phyloP scores from a whole-genome alignment of 345 rosid species.

The Brassica nigra region DNA sequence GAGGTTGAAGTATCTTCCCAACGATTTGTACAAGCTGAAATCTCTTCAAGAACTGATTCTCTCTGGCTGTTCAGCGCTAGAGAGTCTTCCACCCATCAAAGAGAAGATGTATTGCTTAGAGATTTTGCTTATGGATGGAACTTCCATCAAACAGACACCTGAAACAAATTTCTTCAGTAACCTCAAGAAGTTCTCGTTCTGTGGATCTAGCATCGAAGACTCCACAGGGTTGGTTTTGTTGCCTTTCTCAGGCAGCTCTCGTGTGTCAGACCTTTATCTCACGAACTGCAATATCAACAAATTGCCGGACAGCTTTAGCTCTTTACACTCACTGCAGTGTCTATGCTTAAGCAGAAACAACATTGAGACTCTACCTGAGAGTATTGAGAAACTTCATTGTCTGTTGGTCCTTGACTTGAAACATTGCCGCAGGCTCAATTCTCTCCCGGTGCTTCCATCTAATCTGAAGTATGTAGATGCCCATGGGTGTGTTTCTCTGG shows the following conservation, averaged over 20 bases:
- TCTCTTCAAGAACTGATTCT: constrained; percentile 37
- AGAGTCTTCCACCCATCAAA: constrained; percentile 32
- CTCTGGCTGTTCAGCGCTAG: constrained; percentile 27
- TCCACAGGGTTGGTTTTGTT: constrained; percentile 7
- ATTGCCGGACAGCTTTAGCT: constrained; percentile 23
- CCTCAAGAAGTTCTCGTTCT: constrained; percentile 27
- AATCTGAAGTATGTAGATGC: constrained; percentile 36
- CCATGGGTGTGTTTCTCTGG: constrained; percentile 36
- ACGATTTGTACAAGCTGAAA: constrained; percentile 30
- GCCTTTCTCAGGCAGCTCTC: constrained; percentile 10
- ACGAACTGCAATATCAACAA: constrained; percentile 20
- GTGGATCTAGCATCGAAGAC: constrained; percentile 20
- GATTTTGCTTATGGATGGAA: constrained; percentile 40
- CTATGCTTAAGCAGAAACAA: constrained; percentile 39
- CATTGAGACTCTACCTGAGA: constrained; percentile 32
- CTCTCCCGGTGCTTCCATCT: constrained; percentile 35
- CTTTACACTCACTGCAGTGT: not conserved
- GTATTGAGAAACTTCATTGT: constrained; percentile 25
- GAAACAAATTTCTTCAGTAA: constrained; percentile 10
- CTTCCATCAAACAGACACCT: constrained; percentile 15
- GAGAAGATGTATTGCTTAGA: constrained; percentile 32
- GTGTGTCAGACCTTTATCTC: constrained; percentile 24
- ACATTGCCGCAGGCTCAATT: constrained; percentile 10
- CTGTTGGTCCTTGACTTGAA: constrained; percentile 36
- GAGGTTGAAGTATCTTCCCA: constrained; percentile 28